These are phyloP conservation scores for Fusarium brevicatenulatum DNA, from an alignment of 2,329 filamentous ascomycete genomes.

Conservation along the genomic window DNA sequence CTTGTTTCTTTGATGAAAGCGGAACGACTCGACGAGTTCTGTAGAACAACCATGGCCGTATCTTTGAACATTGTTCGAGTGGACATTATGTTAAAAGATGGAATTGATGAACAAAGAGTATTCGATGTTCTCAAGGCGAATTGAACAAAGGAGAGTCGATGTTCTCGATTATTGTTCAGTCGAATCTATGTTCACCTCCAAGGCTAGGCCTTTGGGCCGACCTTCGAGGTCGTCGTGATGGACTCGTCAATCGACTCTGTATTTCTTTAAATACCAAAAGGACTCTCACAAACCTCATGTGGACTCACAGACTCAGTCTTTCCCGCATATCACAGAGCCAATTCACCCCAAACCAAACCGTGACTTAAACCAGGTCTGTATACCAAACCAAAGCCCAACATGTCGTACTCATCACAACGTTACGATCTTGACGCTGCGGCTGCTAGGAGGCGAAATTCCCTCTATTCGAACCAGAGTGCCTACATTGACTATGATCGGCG, in stretches of 20 bases:
- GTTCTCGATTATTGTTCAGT: background rate
- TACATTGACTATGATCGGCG: background rate
- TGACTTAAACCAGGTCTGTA: slow-evolving; percentile 8
- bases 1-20: background rate
- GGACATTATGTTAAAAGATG: background rate
- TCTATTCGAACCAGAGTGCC: background rate
- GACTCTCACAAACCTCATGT: background rate
- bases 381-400: background rate
- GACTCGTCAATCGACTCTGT: background rate
- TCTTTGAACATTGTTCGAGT: slow-evolving; percentile 6
- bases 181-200: background rate
- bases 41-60: background rate
- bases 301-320: background rate
- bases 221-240: background rate
- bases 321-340: background rate
- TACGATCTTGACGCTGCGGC: slow-evolving; percentile 10
- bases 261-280: background rate
- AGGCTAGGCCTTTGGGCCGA: background rate
- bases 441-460: background rate
- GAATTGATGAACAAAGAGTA: background rate
- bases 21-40: background rate
- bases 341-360: background rate
- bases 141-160: background rate
- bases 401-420: slow-evolving; percentile 24
- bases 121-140: background rate